Evolutionary conservation across 1,284 basidiomycete genomes (phyloP), one percentile per base, ranked within the genome.

Genomic region (Mycosarcoma mackinlayi): DNA sequence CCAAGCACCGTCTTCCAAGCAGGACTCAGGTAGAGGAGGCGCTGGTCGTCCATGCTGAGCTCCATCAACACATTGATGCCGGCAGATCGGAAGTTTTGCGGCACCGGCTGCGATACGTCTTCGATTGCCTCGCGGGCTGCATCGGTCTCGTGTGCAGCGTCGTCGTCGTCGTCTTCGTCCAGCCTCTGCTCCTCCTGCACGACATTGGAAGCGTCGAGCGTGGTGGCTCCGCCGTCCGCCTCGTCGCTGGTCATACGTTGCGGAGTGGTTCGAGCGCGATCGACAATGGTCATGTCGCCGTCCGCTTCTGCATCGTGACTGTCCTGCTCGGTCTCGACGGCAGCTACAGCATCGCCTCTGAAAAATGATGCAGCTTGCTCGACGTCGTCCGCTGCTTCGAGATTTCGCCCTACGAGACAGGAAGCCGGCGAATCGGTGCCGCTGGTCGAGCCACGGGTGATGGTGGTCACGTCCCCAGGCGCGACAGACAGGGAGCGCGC

Each of bases 1-100:
- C 95, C 95, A 49, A 95, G 88, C 24, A 98, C 92, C 49, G 91
- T 89, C 74, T 89, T 87, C 92, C 96, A 93, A 0, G 94, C 92
- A 78, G 95, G 92, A 84, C 96, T 98, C 54, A 97, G 87, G 89
- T 94, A 98, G 78, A 94, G 90, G 81, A 88, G 85, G 16, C 84
- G 83, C 53, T 98, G 93, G 7, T 92, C 93, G 80, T 97, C 93
- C 65, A 98, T 86, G 80, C 90, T 91, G 24, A 99, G 88, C 83
- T 98, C 96, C 86, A 98, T 88, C 28, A 99, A 92, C 51, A 82
- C 74, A 25, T 81, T 80, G 62, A 66, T 46, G 49, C 67, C 56
- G 0, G 57, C 66, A 24, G 67, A 70, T 33, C 54, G 47, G 54
- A 61, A 66, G 40, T 61, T 40, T 24, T 55, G 47, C n/a, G 42